A percentile compares a stretch with the other conserved stretches of the same genome.
Evolutionary conservation across 2,329 filamentous ascomycete species (phyloP).

Genomic region (Diaporthe batatas): DNA sequence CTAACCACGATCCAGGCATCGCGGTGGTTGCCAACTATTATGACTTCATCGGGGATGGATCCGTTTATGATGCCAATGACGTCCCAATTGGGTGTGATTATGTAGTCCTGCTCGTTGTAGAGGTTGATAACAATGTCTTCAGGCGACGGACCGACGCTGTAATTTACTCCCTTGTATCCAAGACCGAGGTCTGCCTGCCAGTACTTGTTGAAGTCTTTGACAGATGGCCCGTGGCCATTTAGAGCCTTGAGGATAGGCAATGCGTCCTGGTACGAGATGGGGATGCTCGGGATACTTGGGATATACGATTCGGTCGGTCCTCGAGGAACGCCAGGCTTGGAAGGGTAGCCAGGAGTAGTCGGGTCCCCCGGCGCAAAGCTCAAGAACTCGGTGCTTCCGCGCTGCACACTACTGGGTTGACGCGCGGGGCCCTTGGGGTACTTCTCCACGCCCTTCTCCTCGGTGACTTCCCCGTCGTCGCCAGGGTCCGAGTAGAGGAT

Average conservation of each 20-base stretch:
- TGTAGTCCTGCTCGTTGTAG: constrained; percentile 77
- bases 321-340: constrained; percentile 77
- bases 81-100: constrained; percentile 79
- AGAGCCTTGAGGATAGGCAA: constrained; percentile 82
- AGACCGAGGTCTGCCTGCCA: constrained; percentile 69
- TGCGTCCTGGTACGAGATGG: constrained; percentile 83
- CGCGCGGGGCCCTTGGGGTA: constrained; percentile 83
- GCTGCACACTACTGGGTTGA: constrained; percentile 82
- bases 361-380: constrained; percentile 74
- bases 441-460: constrained; percentile 77
- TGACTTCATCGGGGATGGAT: constrained; percentile 62
- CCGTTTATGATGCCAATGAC: constrained; percentile 87
- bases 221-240: constrained; percentile 80
- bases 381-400: constrained; percentile 81
- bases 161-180: constrained; percentile 58
- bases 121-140: constrained; percentile 72
- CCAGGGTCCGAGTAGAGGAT: constrained; percentile 82
- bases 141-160: constrained; percentile 61
- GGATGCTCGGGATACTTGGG: constrained; percentile 83
- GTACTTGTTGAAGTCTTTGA: constrained; percentile 72
- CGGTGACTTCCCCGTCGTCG: constrained; percentile 81
- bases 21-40: constrained; percentile 79
- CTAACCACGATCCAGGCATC: constrained; percentile 82
- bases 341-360: constrained; percentile 86
- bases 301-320: constrained; percentile 72